A percentile compares a stretch with the other conserved stretches of the same genome.
phyloP scores from a whole-genome alignment of 2,329 filamentous ascomycete genomes.

The Anisogramma anomala region DNA sequence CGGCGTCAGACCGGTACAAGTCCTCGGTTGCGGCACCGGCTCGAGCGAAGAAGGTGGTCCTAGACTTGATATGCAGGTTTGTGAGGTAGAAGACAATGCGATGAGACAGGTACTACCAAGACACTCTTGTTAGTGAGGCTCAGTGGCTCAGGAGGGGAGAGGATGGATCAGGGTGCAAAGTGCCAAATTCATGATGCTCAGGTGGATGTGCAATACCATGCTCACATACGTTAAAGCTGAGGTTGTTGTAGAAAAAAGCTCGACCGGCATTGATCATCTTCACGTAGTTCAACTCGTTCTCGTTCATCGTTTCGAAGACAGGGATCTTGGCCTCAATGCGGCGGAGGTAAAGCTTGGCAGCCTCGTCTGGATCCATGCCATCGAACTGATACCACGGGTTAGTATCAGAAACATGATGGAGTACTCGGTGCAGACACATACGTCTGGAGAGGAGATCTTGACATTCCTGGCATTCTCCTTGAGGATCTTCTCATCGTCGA shows the following conservation, averaged over 20 bases:
- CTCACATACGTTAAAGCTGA: constrained; percentile 62
- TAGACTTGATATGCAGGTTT: constrained; percentile 91
- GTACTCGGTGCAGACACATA: constrained; percentile 29
- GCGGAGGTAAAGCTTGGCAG: constrained; percentile 79
- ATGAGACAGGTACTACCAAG: constrained; percentile 66
- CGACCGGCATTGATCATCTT: constrained; percentile 99
- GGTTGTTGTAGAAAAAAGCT: constrained; percentile 90
- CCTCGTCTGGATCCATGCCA: constrained; percentile 84
- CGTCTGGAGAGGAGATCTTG: constrained; percentile 94
- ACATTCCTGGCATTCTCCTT: constrained; percentile 94
- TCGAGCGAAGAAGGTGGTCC: constrained; percentile 85
- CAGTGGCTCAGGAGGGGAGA: not conserved
- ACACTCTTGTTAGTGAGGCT: not conserved
- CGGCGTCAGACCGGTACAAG: constrained; percentile 79
- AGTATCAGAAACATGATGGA: constrained; percentile 1
- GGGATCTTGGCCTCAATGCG: constrained; percentile 89
- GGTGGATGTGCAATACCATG: no score
- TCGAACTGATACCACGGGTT: constrained; percentile 50
- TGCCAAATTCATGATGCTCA: no score
- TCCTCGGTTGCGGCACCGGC: constrained; percentile 69
- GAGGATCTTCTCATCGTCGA: constrained; percentile 85
- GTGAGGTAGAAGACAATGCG: constrained; percentile 97
- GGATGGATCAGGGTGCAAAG: no score
- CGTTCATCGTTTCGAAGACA: constrained; percentile 92
- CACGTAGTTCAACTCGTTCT: constrained; percentile 89